These are phyloP conservation scores for Cochlearia excelsa DNA, from an alignment of 345 rosid genomes.

Conservation along the genomic window DNA sequence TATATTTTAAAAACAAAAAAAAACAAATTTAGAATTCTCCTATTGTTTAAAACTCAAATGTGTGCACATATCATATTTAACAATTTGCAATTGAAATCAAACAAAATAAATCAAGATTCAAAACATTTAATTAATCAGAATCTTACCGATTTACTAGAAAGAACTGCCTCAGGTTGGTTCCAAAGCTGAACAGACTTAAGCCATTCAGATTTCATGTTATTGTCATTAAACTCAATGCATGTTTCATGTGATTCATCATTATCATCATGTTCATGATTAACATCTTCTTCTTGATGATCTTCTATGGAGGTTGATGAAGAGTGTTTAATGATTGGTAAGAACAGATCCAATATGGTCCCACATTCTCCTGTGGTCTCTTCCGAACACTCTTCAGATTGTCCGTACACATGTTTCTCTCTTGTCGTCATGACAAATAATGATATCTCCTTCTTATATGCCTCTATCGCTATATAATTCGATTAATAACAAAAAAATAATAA, in stretches of 20 bases:
- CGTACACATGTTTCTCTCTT: conserved; percentile 40
- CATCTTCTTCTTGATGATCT: conserved; percentile 38
- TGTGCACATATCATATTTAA: no score
- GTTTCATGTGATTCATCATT: conserved; percentile 32
- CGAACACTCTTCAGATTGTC: conserved; percentile 66
- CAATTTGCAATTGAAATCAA: neutral
- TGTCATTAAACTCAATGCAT: conserved; percentile 23
- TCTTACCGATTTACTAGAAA: conserved; percentile 19
- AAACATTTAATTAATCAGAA: neutral
- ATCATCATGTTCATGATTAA: no score
- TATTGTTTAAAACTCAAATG: no score
- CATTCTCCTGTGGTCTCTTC: conserved; percentile 73
- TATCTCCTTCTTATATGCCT: conserved; percentile 63
- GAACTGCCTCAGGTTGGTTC: conserved; percentile 49
- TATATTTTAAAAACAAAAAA: no score
- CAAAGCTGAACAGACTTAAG: conserved; percentile 95
- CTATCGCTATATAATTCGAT: conserved; percentile 57
- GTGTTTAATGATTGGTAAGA: conserved; percentile 72
- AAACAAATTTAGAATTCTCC: neutral
- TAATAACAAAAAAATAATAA: neutral
- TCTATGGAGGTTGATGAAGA: conserved; percentile 32
- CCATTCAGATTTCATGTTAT: conserved; percentile 84
- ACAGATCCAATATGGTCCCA: conserved; percentile 68
- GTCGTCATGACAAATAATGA: conserved; percentile 60
- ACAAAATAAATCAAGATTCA: conserved; percentile 10